phyloP scores from a whole-genome alignment of 768 basidiomycete genomes.

The Crassisporium funariophilum region DNA sequence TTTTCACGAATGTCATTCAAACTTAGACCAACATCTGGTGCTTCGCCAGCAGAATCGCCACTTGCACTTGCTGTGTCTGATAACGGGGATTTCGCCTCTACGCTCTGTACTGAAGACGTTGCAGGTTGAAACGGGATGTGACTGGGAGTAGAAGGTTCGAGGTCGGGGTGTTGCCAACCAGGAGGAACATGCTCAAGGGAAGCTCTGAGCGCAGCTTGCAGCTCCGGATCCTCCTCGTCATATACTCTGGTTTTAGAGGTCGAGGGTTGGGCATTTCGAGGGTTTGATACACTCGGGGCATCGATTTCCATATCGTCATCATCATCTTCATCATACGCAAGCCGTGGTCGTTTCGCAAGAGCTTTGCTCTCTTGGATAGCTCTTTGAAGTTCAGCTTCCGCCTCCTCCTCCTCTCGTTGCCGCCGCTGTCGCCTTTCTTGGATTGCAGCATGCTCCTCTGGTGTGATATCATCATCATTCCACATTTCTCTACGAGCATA shows the following conservation, averaged over 20 bases:
- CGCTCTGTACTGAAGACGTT: slow-evolving; percentile 6
- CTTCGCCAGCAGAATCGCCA: slow-evolving; percentile 12
- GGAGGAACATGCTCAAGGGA: slow-evolving; percentile 69
- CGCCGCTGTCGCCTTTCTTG: slow-evolving; percentile 34
- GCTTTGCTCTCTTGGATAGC: slow-evolving; percentile 66
- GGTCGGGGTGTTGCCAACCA: slow-evolving; percentile 28
- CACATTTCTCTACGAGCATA: slow-evolving; percentile 62
- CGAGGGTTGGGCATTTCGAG: slow-evolving; percentile 8
- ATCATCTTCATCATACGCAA: slow-evolving; percentile 1
- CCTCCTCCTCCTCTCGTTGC: slow-evolving; percentile 44
- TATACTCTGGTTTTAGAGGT: slow-evolving; percentile 59
- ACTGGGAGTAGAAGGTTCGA: slow-evolving; percentile 8
- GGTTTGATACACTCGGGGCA: not conserved
- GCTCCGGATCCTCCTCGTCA: slow-evolving; percentile 85
- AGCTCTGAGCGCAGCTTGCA: slow-evolving; percentile 86
- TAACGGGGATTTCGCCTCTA: slow-evolving; percentile 34
- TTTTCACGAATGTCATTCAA: slow-evolving; percentile 70
- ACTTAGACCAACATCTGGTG: slow-evolving; percentile 40
- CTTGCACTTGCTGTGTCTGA: slow-evolving; percentile 35
- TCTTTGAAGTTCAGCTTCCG: slow-evolving; percentile 58
- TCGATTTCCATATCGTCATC: not conserved
- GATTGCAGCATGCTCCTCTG: slow-evolving; percentile 32
- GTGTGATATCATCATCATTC: slow-evolving; percentile 36
- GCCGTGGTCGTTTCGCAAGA: slow-evolving; percentile 30
- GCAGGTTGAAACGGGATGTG: not conserved